Evolutionary conservation across 352 stramenopile species (phyloP).

Genomic region (Pythium brachiatum): DNA sequence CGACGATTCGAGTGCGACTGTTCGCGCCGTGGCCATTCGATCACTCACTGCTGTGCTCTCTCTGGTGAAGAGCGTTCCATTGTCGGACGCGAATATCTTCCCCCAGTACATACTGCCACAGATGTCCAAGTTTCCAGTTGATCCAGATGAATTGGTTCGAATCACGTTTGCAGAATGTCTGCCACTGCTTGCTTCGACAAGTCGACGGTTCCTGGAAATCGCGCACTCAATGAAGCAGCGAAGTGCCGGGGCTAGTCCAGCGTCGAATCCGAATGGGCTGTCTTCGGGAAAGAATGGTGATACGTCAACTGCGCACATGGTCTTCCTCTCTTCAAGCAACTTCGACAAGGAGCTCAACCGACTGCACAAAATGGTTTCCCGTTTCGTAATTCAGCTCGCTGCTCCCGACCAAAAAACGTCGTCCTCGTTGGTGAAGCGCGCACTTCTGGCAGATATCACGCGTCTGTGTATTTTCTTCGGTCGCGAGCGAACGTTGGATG

Average conservation of each 20-base stretch:
- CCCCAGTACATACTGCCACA: slow-evolving; percentile 94
- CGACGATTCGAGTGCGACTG: slow-evolving; percentile 88
- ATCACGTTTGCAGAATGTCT: slow-evolving; percentile 95
- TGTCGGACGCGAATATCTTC: slow-evolving; percentile 96
- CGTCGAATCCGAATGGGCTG: slow-evolving; percentile 26
- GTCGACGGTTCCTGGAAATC: slow-evolving; percentile 93
- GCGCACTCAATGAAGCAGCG: slow-evolving; percentile 86
- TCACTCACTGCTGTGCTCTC: slow-evolving; percentile 89
- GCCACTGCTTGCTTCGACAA: slow-evolving; percentile 90
- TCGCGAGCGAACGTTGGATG: slow-evolving; percentile 91
- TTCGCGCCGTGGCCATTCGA: slow-evolving; percentile 89
- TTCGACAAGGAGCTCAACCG: slow-evolving; percentile 93
- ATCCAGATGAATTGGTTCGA: slow-evolving; percentile 89
- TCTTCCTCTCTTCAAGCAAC: slow-evolving; percentile 75
- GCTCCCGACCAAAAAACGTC: slow-evolving; percentile 86
- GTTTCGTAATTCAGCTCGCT: slow-evolving; percentile 94
- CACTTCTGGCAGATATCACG: slow-evolving; percentile 93
- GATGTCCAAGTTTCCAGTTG: slow-evolving; percentile 30
- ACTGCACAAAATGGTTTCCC: slow-evolving; percentile 92
- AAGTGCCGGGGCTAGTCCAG: slow-evolving; percentile 23
- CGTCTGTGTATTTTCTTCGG: slow-evolving; percentile 97
- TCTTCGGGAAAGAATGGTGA: slow-evolving; percentile 10
- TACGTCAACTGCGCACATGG: slow-evolving; percentile 26
- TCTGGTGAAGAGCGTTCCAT: slow-evolving; percentile 89
- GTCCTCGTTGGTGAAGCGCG: slow-evolving; percentile 93